Evolutionary conservation across 768 basidiomycete genomes (phyloP).

Genomic region (Hypsizygus marmoreus): DNA sequence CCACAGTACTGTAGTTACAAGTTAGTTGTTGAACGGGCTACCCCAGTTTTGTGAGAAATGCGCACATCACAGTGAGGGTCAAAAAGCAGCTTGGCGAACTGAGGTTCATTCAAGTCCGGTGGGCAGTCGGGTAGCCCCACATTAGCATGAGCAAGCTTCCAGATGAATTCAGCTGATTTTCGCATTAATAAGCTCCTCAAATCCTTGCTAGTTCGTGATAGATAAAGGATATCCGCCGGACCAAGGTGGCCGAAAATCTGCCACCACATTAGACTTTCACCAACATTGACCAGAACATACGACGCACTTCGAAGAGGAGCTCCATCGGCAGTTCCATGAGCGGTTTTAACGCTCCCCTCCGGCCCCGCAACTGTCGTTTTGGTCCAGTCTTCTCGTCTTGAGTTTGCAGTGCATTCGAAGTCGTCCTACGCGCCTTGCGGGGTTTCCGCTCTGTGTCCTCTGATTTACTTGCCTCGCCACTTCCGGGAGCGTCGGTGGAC

Average conservation of each 20-base stretch:
- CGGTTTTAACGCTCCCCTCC: conserved; percentile 17
- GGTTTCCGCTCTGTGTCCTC: too few species aligned
- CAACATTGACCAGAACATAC: too few species aligned
- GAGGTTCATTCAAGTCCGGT: conserved; percentile 11
- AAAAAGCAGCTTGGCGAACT: conserved; percentile 5
- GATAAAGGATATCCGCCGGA: conserved; percentile 37
- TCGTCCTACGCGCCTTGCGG: too few species aligned
- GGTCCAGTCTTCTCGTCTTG: too few species aligned
- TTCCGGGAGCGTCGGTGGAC: too few species aligned
- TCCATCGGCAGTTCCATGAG: conserved; percentile 32
- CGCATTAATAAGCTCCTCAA: conserved; percentile 29
- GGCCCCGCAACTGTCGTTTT: too few species aligned
- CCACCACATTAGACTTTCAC: not conserved
- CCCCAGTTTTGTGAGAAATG: not conserved
- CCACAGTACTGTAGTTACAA: conserved; percentile 6
- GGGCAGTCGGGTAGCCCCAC: conserved; percentile 13
- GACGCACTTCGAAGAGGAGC: conserved; percentile 28
- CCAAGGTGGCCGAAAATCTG: conserved; percentile 39
- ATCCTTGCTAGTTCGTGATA: conserved; percentile 37
- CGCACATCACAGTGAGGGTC: conserved; percentile 9
- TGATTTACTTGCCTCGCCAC: too few species aligned
- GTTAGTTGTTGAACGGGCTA: not conserved
- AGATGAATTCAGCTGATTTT: conserved; percentile 8
- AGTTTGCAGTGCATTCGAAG: too few species aligned
- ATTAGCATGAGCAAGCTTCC: conserved; percentile 9